phyloP scores from a whole-genome alignment of 225 moss, liverwort and hornwort genomes.

The Pseudoscleropodium purum region DNA sequence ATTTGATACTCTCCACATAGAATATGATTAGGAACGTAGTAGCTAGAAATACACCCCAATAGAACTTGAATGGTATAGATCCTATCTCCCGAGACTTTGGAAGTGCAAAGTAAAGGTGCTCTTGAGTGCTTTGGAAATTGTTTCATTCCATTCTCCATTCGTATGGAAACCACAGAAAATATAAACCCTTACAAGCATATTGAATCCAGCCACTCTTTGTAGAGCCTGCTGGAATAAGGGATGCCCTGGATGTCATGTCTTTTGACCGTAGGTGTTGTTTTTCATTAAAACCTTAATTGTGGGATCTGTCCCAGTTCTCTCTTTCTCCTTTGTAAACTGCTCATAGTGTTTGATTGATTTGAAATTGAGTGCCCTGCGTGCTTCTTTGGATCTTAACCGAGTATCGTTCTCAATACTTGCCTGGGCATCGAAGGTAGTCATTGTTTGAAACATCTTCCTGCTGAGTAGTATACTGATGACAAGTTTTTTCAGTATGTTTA shows the following conservation, averaged over 20 bases:
- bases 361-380: conserved; percentile 8
- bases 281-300: neutral
- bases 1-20: neutral
- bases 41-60: neutral
- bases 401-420: conserved; percentile 45
- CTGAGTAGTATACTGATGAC: neutral
- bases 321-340: neutral
- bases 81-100: neutral
- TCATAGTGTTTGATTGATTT: neutral
- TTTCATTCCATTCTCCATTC: neutral
- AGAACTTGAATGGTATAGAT: neutral
- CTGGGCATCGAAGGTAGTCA: conserved; percentile 55
- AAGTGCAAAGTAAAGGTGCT: neutral
- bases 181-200: neutral
- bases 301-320: neutral
- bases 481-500: neutral
- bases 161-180: neutral
- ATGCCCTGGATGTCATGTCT: neutral
- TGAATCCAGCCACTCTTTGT: neutral
- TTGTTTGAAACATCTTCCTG: neutral
- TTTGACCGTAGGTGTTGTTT: neutral
- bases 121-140: neutral
- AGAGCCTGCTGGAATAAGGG: neutral
- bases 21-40: neutral
- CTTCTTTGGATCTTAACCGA: conserved; percentile 52